Evolutionary conservation across 164 flowering plant species (phyloP), one percentile per base, ranked within the genome.

Genomic region (Magnolia officinalis): DNA sequence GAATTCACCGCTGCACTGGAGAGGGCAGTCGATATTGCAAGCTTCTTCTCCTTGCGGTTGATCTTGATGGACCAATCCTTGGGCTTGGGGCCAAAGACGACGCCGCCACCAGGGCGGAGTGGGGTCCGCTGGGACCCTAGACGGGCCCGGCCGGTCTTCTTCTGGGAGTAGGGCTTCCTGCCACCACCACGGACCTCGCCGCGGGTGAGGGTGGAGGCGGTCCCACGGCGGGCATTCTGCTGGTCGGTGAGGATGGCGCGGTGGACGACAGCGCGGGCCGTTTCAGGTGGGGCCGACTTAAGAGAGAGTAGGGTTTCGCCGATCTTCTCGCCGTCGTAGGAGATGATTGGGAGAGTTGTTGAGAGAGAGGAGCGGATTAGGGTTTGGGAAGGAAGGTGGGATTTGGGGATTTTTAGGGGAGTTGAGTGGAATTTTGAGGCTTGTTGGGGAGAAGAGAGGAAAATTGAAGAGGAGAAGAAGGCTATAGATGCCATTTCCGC

Each of bases 61-160:
- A 96, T 96, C 83, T 94, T 96, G 29, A 92, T 87, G 69, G 85
- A 79, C 99, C 99, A 96, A 74, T 96, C 99, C 75, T 80, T 86
- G 0, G 99, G 99, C 76, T 91, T 94, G 2, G 99, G 99, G 5
- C 99, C 99, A 70, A 94, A 94, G 2, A 90, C 71, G 2, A 96
- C 98, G 2, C 98, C 99, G 0, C 99, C 99, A 3, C 99, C 99
- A 11, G 94, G 98, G n/a, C 97, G 85, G 50, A 96, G 90, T 8
- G 99, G 99, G 2, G 97, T 91, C 49, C 97, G 81, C 75, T 82
- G 87, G 0, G 97, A 92, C 10, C 99, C 99, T 1, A 91, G 90
- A 0, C 98, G 83, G 3, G 99, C 99, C 6, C 86, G 81, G 7
- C 99, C 99, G 4, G 97, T 94, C 37, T 88, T 90, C 96, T 96